Conservation (phyloP, 192 early-diverging fungal species). For the Helicostylum pulchrum region DNA sequence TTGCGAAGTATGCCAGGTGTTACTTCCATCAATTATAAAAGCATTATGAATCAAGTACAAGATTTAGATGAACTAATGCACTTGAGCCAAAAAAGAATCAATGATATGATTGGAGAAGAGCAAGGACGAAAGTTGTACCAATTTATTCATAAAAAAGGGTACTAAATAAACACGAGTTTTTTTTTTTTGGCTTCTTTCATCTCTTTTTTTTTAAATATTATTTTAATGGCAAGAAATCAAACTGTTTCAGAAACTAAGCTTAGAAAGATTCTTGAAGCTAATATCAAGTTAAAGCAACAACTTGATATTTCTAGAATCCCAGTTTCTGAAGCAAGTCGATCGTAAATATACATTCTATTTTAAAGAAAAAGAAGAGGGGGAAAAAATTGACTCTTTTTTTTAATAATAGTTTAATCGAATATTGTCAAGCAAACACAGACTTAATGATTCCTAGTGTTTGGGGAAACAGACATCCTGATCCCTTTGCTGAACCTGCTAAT, state of each 20-base stretch:
- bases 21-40: constrained; percentile 73
- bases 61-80: constrained; percentile 64
- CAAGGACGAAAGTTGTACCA: constrained; percentile 54
- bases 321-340: constrained; percentile 63
- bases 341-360: constrained; percentile 30
- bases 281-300: constrained; percentile 68
- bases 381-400: neutral
- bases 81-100: constrained; percentile 43
- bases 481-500: constrained; percentile 22
- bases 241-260: constrained; percentile 62
- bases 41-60: constrained; percentile 63
- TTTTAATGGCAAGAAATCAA: constrained; percentile 17
- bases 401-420: constrained; percentile 24
- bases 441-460: constrained; percentile 26
- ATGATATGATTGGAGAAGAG: constrained; percentile 59
- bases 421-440: constrained; percentile 26
- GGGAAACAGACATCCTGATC: constrained; percentile 23
- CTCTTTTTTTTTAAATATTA: neutral
- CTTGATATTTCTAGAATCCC: constrained; percentile 71
- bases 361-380: no score
- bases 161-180: constrained; percentile 3
- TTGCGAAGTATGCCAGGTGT: constrained; percentile 87
- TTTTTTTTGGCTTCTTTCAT: constrained; percentile 5
- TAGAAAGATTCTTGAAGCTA: constrained; percentile 67
- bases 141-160: constrained; percentile 56